These are phyloP conservation scores for Yamagishiella unicocca DNA, from an alignment of 139 green algal genomes.

Conservation along the genomic window DNA sequence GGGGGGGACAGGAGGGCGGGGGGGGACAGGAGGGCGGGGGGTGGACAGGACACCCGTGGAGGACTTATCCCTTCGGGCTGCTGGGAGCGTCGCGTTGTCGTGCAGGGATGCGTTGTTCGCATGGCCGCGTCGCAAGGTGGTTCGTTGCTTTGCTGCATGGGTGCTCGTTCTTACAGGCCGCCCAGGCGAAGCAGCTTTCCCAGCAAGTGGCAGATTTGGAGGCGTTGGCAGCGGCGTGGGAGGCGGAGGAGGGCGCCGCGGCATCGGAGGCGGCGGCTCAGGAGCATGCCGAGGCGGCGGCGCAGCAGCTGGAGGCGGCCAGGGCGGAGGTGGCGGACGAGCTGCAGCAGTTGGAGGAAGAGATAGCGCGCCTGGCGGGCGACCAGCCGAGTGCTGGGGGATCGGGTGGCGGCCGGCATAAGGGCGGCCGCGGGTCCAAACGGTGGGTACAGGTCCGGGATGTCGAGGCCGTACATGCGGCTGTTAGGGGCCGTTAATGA, in stretches of 20 bases:
- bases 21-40: no score
- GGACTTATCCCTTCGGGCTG: no score
- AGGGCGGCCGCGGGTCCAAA: background rate
- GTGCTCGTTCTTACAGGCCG: no score
- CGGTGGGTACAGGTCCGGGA: slow-evolving; percentile 3
- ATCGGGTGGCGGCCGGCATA: background rate
- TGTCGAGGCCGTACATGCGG: no score
- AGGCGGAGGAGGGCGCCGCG: background rate
- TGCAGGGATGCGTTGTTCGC: no score
- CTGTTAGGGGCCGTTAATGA: no score
- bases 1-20: no score
- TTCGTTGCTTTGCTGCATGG: no score
- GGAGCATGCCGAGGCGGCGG: background rate
- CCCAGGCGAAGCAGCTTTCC: background rate
- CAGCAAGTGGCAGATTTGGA: background rate
- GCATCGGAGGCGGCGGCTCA: background rate
- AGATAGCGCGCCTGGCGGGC: slow-evolving; percentile 9
- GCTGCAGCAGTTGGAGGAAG: background rate
- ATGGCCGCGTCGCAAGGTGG: no score
- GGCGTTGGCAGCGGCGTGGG: background rate
- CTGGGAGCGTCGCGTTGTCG: no score
- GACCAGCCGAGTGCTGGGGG: background rate
- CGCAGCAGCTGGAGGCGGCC: background rate
- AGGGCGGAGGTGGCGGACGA: background rate
- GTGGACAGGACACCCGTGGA: no score